Evolutionary conservation across 2,329 filamentous ascomycete species (phyloP).

Genomic region (Monosporascus sp.): DNA sequence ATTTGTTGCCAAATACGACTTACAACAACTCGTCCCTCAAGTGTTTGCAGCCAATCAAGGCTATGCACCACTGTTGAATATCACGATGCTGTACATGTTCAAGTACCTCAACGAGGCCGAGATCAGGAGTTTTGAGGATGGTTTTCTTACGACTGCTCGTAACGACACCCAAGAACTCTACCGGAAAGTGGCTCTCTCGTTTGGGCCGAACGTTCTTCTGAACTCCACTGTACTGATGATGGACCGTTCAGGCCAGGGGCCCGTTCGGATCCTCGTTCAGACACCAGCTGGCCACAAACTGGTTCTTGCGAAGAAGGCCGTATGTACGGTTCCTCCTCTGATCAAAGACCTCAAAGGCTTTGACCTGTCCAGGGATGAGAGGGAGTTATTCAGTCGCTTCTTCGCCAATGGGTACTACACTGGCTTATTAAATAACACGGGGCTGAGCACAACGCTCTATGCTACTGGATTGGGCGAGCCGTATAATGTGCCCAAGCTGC

Average conservation of each 20-base stretch:
- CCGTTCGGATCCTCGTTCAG: constrained; percentile 20
- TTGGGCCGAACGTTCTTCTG: constrained; percentile 6
- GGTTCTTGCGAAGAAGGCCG: constrained; percentile 34
- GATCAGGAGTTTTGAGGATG: not conserved
- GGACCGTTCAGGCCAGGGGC: constrained; percentile 8
- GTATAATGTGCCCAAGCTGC: constrained; percentile 4
- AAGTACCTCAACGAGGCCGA: constrained; percentile 6
- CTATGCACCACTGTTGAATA: constrained; percentile 4
- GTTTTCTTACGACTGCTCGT: constrained; percentile 2
- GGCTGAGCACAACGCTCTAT: constrained; percentile 14
- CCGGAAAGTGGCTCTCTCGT: constrained; percentile 3
- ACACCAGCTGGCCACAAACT: constrained; percentile 25
- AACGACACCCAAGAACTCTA: constrained; percentile 6
- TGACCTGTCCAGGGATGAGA: constrained; percentile 31
- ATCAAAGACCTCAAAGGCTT: constrained; percentile 30
- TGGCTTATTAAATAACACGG: constrained; percentile 32
- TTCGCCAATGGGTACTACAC: constrained; percentile 33
- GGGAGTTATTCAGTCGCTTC: constrained; percentile 32
- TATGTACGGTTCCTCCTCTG: constrained; percentile 38
- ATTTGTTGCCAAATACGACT: constrained; percentile 11
- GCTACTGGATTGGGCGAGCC: not conserved
- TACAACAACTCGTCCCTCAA: constrained; percentile 1
- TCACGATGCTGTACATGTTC: constrained; percentile 14
- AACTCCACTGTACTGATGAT: constrained; percentile 4
- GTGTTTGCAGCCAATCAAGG: constrained; percentile 3